Evolutionary conservation across 129 eudicot species (phyloP).

Genomic region (Saussurea involucrata): DNA sequence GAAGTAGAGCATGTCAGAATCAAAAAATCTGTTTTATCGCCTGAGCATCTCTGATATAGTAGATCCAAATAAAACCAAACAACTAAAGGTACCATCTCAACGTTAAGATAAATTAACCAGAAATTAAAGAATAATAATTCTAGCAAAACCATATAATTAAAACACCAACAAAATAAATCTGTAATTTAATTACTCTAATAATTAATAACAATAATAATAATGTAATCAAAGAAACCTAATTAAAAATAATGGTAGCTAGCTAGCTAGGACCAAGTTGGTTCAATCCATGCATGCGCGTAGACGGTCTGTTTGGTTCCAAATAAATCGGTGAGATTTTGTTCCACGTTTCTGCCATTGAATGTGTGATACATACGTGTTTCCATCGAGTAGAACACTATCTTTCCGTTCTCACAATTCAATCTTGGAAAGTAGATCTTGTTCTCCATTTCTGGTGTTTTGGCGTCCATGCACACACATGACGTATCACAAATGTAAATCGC

Average conservation of each 20-base stretch:
- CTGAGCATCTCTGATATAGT: no score
- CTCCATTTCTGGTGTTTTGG: background rate
- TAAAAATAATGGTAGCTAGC: background rate
- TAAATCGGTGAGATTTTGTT: background rate
- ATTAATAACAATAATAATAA: no score
- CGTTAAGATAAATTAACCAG: no score
- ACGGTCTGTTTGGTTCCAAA: background rate
- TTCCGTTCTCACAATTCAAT: no score
- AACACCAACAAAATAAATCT: no score
- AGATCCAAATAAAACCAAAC: no score
- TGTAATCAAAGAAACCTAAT: background rate
- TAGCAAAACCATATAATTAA: no score
- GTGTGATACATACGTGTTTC: background rate
- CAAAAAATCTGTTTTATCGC: no score
- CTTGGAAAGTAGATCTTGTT: background rate
- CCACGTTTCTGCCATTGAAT: background rate
- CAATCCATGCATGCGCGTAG: background rate
- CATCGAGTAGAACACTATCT: background rate
- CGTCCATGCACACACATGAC: background rate
- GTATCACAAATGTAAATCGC: background rate
- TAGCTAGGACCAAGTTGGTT: background rate
- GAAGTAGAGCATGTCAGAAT: background rate
- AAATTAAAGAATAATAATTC: no score
- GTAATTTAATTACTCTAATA: no score
- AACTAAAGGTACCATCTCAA: no score